These are phyloP conservation scores for Aspergillus biplanus DNA, from an alignment of 495 filamentous ascomycete species.

Conservation along the genomic window DNA sequence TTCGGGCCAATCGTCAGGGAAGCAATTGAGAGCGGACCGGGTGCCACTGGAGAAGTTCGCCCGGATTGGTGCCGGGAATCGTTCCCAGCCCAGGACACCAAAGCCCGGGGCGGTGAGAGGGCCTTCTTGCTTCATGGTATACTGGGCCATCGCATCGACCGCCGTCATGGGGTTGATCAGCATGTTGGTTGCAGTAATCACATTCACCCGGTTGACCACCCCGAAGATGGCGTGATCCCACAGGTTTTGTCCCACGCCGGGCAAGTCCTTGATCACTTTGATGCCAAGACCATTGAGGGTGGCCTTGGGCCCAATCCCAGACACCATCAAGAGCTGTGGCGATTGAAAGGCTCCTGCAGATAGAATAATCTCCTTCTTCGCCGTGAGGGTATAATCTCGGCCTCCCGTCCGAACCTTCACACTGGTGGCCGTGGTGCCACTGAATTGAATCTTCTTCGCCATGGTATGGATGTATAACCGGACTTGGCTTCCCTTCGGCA, in stretches of 20 bases:
- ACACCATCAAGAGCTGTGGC: constrained; percentile 10
- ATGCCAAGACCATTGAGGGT: constrained; percentile 39
- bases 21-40: constrained; percentile 20
- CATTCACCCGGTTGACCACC: constrained; percentile 27
- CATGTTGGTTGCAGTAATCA: constrained; percentile 20
- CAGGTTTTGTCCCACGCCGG: constrained; percentile 55
- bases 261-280: constrained; percentile 38
- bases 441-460: neutral
- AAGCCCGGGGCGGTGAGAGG: constrained; percentile 17
- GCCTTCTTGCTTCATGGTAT: constrained; percentile 6
- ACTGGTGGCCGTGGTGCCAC: neutral
- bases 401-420: neutral
- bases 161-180: constrained; percentile 18
- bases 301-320: neutral
- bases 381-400: neutral
- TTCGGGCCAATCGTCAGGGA: constrained; percentile 59
- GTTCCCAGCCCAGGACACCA: constrained; percentile 45
- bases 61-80: constrained; percentile 35
- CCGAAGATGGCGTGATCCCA: constrained; percentile 40
- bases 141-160: neutral
- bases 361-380: neutral
- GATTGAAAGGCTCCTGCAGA: constrained; percentile 3
- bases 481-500: neutral
- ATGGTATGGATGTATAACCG: neutral
- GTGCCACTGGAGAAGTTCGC: constrained; percentile 20